These are phyloP conservation scores for Penicillium chermesinum DNA, from an alignment of 495 filamentous ascomycete genomes.

Conservation along the genomic window DNA sequence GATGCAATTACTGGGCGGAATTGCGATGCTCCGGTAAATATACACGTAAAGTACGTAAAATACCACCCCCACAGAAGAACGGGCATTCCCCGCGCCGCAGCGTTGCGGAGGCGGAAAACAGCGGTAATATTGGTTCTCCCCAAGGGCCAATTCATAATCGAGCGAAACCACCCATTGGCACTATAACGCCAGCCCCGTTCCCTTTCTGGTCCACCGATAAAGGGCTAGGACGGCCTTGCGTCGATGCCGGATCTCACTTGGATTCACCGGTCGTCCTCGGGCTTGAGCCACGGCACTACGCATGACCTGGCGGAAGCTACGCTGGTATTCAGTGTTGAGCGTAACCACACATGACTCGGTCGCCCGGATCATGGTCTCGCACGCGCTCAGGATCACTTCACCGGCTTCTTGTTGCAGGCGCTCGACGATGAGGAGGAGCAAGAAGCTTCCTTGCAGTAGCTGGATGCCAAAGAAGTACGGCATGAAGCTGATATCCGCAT, in stretches of 20 bases:
- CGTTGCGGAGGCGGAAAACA: too few species aligned
- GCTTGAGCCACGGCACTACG: conserved; percentile 74
- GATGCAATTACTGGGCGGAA: conserved; percentile 19
- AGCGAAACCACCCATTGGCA: neutral
- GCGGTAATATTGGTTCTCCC: too few species aligned
- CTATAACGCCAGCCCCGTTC: conserved; percentile 67
- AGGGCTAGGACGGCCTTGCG: conserved; percentile 67
- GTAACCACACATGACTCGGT: conserved; percentile 84
- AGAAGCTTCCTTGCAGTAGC: conserved; percentile 75
- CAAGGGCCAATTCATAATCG: too few species aligned
- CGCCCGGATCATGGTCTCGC: conserved; percentile 80
- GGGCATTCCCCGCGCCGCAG: too few species aligned
- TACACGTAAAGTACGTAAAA: too few species aligned
- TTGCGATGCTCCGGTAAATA: too few species aligned
- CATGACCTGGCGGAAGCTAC: conserved; percentile 82
- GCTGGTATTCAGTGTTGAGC: conserved; percentile 80
- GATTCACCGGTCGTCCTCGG: conserved; percentile 66
- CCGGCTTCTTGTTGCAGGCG: conserved; percentile 76
- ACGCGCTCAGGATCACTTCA: conserved; percentile 73
- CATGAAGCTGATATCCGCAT: conserved; percentile 83
- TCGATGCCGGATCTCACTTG: conserved; percentile 69
- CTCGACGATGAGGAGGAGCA: conserved; percentile 76
- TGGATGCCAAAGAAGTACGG: conserved; percentile 88
- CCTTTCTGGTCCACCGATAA: conserved; percentile 78
- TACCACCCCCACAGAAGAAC: too few species aligned